Evolutionary conservation across 495 filamentous ascomycete genomes (phyloP), one percentile per base, ranked within the genome.

Genomic region (Rhypophila decipiens): DNA sequence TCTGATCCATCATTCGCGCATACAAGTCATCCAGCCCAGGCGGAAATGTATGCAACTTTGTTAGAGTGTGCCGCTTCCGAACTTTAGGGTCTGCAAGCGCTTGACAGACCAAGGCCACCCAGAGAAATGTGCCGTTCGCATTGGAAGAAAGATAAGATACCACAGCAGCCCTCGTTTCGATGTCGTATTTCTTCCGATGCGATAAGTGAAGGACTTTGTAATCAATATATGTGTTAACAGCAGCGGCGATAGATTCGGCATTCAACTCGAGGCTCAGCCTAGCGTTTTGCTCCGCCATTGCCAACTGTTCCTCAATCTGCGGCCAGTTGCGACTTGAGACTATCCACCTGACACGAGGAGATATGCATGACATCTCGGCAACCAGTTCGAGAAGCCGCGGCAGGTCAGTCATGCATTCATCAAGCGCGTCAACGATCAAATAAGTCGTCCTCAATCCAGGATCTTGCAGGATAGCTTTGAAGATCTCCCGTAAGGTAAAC

Each of bases 381-480:
- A 50, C 21, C 8, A 50, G 17, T 9, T 43, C 17, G 24, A 50
- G 40, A 27, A 50, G 47, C 33, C 1, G 18, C 10, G 10, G 27
- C 33, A 50, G 27, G 47, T 29, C 47, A 4, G 24, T 44, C 5
- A 43, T 40, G 27, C 47, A 50, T 43, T 50, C 47, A 40, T 50
- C 47, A 24, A 50, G 47, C 24, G 47, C 47, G 31, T 50, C 47
- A 12, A 50, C 39, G 19, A 50, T 44, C 29, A 50, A 15, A 38
- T 24, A 50, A 24, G 40, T 29, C n/a, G 9, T 38, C 21, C 21
- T 17, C 19, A 50, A n/a, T 5, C 10, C 31, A 1, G 47, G 39
- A 19, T 50, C 47, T 31, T 36, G 33, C n/a, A 72, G 33, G 7
- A 72, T 67, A 18, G 21, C 27, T 7, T 37, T 44, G 20, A 70